Percentiles rank a stretch among this genome's conserved stretches.
These are phyloP conservation scores for Starmerella tilneyi DNA, from an alignment of 805 yeast genomes.

Conservation along the genomic window DNA sequence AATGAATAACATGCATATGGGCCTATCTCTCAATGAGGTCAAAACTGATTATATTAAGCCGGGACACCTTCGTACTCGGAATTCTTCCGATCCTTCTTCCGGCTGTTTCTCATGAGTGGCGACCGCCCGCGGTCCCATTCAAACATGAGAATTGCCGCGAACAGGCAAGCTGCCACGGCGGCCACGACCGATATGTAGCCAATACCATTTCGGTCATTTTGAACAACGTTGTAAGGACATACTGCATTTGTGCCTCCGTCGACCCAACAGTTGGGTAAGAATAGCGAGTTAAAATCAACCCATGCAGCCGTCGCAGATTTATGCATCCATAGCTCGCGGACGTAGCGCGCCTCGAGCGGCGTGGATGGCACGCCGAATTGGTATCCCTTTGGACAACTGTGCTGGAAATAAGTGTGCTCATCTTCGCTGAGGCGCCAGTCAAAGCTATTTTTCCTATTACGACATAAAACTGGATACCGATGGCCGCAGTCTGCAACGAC, in stretches of 20 bases:
- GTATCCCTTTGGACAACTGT: conserved; percentile 32
- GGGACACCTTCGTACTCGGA: conserved; percentile 83
- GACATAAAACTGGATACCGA: conserved; percentile 47
- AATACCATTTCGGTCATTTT: conserved; percentile 47
- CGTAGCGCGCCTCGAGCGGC: conserved; percentile 38
- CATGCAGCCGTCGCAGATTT: conserved; percentile 39
- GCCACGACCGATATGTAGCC: conserved; percentile 59
- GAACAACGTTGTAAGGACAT: conserved; percentile 64
- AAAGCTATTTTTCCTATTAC: conserved; percentile 33
- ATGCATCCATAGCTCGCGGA: conserved; percentile 14
- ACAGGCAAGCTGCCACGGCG: conserved; percentile 44
- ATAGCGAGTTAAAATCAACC: conserved; percentile 74
- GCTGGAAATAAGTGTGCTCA: conserved; percentile 29
- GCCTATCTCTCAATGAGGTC: not conserved
- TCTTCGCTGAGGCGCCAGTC: conserved; percentile 33
- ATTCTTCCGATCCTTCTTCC: conserved; percentile 51
- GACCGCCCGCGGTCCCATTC: conserved; percentile 42
- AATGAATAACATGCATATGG: too few species aligned
- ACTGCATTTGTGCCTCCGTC: conserved; percentile 64
- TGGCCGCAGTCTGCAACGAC: conserved; percentile 55
- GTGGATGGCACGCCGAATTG: conserved; percentile 42
- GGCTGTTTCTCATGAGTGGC: conserved; percentile 39
- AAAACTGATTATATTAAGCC: conserved; percentile 35
- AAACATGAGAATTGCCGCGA: conserved; percentile 44
- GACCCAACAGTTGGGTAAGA: conserved; percentile 72